These are phyloP conservation scores for Aspergillus asperescens DNA, from an alignment of 495 filamentous ascomycete species.

Conservation along the genomic window DNA sequence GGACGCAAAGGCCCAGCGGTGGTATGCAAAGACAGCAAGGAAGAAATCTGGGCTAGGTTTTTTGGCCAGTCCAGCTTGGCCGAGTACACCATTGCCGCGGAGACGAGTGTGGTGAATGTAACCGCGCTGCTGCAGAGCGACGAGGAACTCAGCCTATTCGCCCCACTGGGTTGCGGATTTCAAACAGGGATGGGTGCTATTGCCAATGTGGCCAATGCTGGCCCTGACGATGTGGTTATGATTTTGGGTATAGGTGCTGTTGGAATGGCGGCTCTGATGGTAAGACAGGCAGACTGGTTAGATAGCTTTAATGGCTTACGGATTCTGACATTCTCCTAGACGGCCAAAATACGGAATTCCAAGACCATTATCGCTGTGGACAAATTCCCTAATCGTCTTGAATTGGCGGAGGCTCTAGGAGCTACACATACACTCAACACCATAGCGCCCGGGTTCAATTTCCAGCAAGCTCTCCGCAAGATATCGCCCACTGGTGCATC, in stretches of 20 bases:
- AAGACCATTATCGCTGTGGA: constrained; percentile 33
- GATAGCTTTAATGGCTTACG: too few species aligned
- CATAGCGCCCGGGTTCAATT: constrained; percentile 4
- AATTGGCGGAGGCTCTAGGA: constrained; percentile 31
- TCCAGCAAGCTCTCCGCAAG: constrained; percentile 20
- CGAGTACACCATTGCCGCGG: constrained; percentile 21
- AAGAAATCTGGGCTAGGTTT: too few species aligned
- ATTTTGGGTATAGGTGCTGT: constrained; percentile 33
- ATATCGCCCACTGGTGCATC: constrained; percentile 20
- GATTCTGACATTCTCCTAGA: too few species aligned
- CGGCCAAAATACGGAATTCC: neutral
- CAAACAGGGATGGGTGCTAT: constrained; percentile 37
- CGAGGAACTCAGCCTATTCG: too few species aligned
- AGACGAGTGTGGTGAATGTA: constrained; percentile 23
- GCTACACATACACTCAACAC: constrained; percentile 35
- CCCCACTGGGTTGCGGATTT: constrained; percentile 38
- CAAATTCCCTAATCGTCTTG: constrained; percentile 26
- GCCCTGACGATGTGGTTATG: constrained; percentile 15
- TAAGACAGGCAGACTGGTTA: too few species aligned
- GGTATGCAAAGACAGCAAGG: too few species aligned
- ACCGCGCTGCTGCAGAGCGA: constrained; percentile 16
- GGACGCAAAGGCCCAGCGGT: too few species aligned
- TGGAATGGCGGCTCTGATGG: constrained; percentile 32
- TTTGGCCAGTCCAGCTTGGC: constrained; percentile 36
- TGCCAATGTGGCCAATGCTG: constrained; percentile 25